These are phyloP conservation scores for Juglanconis oblonga DNA, from an alignment of 2,329 filamentous ascomycete species.

Conservation along the genomic window DNA sequence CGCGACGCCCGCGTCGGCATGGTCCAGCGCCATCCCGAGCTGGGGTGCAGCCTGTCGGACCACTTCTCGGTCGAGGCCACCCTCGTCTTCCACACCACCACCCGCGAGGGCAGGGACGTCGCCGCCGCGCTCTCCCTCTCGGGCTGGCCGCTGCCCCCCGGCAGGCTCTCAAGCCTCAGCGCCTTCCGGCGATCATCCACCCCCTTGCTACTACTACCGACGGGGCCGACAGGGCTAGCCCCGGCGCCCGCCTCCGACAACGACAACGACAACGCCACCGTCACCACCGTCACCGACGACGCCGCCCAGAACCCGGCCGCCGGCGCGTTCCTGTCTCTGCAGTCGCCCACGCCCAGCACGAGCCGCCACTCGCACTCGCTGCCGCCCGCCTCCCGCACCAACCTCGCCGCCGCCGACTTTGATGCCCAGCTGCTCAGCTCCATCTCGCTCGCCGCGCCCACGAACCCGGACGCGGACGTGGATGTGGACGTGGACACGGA, in stretches of 20 bases:
- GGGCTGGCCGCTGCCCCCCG: constrained; percentile 14
- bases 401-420: not conserved
- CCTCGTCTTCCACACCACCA: constrained; percentile 46
- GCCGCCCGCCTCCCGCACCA: not conserved
- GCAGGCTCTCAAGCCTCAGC: constrained; percentile 15
- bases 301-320: constrained; percentile 26
- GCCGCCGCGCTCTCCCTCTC: constrained; percentile 22
- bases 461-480: not conserved
- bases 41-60: constrained; percentile 86
- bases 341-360: constrained; percentile 30
- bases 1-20: constrained; percentile 72
- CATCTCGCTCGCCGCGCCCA: constrained; percentile 21
- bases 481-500: no score
- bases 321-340: constrained; percentile 34
- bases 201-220: constrained; percentile 19
- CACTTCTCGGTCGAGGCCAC: constrained; percentile 90
- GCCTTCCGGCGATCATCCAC: constrained; percentile 13
- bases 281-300: constrained; percentile 23
- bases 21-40: constrained; percentile 73
- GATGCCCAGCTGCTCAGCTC: constrained; percentile 22
- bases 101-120: constrained; percentile 5
- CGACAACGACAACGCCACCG: constrained; percentile 17
- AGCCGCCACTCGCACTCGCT: constrained; percentile 13
- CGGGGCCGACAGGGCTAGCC: no score
- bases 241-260: constrained; percentile 5